phyloP scores from a whole-genome alignment of 495 filamentous ascomycete genomes.

The Trichoderma gamsii region DNA sequence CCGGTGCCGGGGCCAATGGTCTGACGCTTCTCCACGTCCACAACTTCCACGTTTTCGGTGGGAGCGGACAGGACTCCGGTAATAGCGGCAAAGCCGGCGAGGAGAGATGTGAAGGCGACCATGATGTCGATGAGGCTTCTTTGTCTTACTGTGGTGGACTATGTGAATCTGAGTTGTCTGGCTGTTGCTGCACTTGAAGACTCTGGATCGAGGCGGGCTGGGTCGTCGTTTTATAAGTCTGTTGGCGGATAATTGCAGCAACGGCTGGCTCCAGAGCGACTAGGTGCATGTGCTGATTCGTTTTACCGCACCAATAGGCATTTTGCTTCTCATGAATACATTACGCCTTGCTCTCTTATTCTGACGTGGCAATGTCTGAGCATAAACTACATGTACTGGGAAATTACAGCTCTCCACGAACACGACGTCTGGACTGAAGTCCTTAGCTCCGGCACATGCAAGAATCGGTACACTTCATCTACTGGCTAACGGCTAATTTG shows the following conservation, averaged over 20 bases:
- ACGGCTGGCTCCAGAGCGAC: not conserved
- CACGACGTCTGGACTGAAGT: not conserved
- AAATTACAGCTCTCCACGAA: not conserved
- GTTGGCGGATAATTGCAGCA: not conserved
- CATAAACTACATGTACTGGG: not conserved
- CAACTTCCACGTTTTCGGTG: not conserved
- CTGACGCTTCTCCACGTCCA: constrained; percentile 5
- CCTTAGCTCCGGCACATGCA: not conserved
- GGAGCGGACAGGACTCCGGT: constrained; percentile 9
- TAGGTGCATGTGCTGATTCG: not conserved
- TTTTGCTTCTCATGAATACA: not conserved
- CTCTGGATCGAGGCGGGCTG: not conserved
- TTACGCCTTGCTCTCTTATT: not conserved
- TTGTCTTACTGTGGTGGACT: not conserved
- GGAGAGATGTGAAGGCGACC: constrained; percentile 8
- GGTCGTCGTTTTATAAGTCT: not conserved
- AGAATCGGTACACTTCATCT: not conserved
- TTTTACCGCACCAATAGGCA: not conserved
- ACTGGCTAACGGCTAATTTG: constrained; percentile 1
- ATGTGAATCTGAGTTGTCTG: not conserved
- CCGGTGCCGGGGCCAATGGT: not conserved
- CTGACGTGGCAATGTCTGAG: not conserved
- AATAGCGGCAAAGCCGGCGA: constrained; percentile 8
- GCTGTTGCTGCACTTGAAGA: not conserved
- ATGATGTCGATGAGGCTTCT: not conserved